A percentile compares a stretch with the other conserved stretches of the same genome.
Evolutionary conservation across 2,329 filamentous ascomycete genomes (phyloP).

Genomic region (Coccinonectria pachysandricola): DNA sequence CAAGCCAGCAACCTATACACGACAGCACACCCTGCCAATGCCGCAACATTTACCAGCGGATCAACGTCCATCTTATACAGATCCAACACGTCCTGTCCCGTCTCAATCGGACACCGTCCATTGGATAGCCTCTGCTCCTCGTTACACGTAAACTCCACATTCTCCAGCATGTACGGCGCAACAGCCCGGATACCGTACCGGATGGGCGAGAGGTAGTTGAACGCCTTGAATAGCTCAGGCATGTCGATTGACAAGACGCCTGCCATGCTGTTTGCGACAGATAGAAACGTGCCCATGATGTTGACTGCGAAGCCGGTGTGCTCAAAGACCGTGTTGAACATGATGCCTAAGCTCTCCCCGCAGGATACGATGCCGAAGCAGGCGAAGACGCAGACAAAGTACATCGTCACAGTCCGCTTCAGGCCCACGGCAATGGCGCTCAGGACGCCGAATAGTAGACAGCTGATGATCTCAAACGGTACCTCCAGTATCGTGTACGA

Average conservation of each 20-base stretch:
- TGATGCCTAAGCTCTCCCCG: constrained; percentile 66
- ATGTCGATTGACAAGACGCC: constrained; percentile 63
- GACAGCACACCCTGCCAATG: constrained; percentile 52
- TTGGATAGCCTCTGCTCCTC: constrained; percentile 46
- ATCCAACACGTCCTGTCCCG: constrained; percentile 55
- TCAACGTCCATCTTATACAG: constrained; percentile 57
- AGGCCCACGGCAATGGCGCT: constrained; percentile 55
- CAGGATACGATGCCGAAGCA: constrained; percentile 65
- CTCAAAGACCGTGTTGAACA: constrained; percentile 66
- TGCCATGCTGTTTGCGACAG: constrained; percentile 60
- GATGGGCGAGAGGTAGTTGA: constrained; percentile 64
- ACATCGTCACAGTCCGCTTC: constrained; percentile 50
- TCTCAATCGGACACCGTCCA: constrained; percentile 54
- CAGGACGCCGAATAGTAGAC: constrained; percentile 55
- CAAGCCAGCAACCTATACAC: constrained; percentile 57
- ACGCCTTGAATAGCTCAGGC: constrained; percentile 51
- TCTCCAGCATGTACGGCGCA: constrained; percentile 52
- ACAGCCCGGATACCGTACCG: constrained; percentile 60
- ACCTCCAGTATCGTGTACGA: constrained; percentile 62
- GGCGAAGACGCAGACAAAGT: constrained; percentile 57
- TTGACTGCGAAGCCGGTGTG: constrained; percentile 72
- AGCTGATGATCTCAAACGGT: constrained; percentile 59
- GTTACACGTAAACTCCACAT: constrained; percentile 53
- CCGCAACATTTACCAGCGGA: constrained; percentile 50
- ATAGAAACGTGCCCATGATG: constrained; percentile 58